Evolutionary conservation across 2,329 filamentous ascomycete species (phyloP).

Genomic region (Calonectria pteridis): DNA sequence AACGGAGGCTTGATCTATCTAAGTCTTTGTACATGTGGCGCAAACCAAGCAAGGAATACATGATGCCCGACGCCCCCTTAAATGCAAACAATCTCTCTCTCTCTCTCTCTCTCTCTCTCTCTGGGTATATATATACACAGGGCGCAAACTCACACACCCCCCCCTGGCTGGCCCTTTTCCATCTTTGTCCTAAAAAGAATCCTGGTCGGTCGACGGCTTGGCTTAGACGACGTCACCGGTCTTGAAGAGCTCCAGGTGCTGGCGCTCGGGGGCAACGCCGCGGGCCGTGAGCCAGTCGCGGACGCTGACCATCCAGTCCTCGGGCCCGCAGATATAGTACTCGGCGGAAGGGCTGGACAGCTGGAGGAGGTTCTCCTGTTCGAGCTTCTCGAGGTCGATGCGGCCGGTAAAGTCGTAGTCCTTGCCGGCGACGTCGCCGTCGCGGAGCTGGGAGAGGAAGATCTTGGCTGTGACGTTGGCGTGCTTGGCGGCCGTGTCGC

Average conservation of each 20-base stretch:
- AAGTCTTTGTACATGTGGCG: constrained; percentile 9
- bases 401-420: constrained; percentile 72
- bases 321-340: constrained; percentile 81
- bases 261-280: constrained; percentile 69
- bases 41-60: constrained; percentile 22
- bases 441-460: constrained; percentile 67
- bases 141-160: neutral
- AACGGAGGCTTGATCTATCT: constrained; percentile 19
- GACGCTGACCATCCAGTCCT: constrained; percentile 75
- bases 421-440: constrained; percentile 59
- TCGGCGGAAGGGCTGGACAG: constrained; percentile 65
- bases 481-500: constrained; percentile 54
- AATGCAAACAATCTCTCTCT: constrained; percentile 25
- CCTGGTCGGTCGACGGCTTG: too few relatives aligned
- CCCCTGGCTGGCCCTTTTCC: neutral
- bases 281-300: constrained; percentile 63
- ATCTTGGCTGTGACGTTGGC: constrained; percentile 57
- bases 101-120: neutral
- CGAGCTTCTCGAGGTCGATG: constrained; percentile 69
- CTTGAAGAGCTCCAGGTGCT: constrained; percentile 78
- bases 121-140: constrained; percentile 5
- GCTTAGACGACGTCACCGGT: constrained; percentile 57
- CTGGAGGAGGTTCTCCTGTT: constrained; percentile 66
- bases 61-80: constrained; percentile 35
- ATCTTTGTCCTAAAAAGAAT: neutral